Conservation (phyloP, 106 monocot species). For the Amphibolis antarctica region DNA sequence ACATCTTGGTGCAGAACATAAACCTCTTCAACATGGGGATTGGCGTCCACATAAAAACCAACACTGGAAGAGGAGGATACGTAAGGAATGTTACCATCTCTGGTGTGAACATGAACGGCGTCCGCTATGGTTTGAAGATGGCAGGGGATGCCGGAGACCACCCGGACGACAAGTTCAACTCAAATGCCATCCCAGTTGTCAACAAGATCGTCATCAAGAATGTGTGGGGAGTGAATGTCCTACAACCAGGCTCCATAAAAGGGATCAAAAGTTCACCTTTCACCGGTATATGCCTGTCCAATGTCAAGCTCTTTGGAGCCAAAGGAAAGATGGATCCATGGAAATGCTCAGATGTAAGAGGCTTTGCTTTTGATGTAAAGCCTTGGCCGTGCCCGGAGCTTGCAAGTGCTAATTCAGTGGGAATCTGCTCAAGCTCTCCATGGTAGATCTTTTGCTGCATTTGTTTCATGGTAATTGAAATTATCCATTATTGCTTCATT, state of each 20-base stretch:
- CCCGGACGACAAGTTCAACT: slow-evolving; percentile 15
- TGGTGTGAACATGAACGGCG: slow-evolving; percentile 11
- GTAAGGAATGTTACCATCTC: slow-evolving; percentile 19
- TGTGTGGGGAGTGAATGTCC: slow-evolving; percentile 12
- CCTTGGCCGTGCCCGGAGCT: slow-evolving; percentile 37
- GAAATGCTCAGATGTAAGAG: slow-evolving; percentile 38
- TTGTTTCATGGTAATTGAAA: no score
- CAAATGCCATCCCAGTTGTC: slow-evolving; percentile 11
- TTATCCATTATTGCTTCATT: no score
- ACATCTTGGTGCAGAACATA: slow-evolving; percentile 15
- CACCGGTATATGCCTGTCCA: slow-evolving; percentile 33
- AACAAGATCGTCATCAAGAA: slow-evolving; percentile 11
- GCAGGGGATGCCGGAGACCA: slow-evolving; percentile 22
- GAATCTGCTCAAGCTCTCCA: slow-evolving; percentile 19
- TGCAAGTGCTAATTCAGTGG: slow-evolving; percentile 11
- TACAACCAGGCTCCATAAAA: slow-evolving; percentile 14
- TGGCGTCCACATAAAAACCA: slow-evolving; percentile 24
- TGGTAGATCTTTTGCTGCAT: neutral
- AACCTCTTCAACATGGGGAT: slow-evolving; percentile 15
- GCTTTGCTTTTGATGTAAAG: slow-evolving; percentile 29
- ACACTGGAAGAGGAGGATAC: slow-evolving; percentile 22
- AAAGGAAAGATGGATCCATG: slow-evolving; percentile 12
- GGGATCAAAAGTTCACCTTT: slow-evolving; percentile 19
- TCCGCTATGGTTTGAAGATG: slow-evolving; percentile 14
- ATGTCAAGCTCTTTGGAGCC: slow-evolving; percentile 25